Evolutionary conservation across 2,329 filamentous ascomycete genomes (phyloP), one percentile per base, ranked within the genome.

Genomic region (Xylariaceae sp.): DNA sequence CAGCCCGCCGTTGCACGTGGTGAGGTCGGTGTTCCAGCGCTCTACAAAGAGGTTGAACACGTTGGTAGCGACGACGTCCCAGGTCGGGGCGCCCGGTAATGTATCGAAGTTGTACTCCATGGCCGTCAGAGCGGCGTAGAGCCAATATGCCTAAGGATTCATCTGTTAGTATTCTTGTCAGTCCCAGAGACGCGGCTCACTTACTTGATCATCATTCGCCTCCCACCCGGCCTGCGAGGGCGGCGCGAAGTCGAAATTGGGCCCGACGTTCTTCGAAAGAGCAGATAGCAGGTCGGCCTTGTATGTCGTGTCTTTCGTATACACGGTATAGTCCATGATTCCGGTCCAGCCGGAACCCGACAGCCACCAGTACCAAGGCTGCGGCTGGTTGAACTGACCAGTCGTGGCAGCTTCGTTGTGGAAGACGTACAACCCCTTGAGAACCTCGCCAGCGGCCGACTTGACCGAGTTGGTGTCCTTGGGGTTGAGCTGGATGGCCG

Each of bases 121-220:
- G 1, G 81, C 81, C 2, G 73, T 74, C 71, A 84, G 77, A 10
- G 79, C 79, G 2, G 77, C 73, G 60, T 82, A 72, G 41, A 73
- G 79, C 81, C 81, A 85, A 66, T 80, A 79, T 13, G 58, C 58
- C 57, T 60, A 16, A 3, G 2, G 5, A 36, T 18, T 40, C 8
- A 34, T 29, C 15, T 42, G 55, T 59, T 29, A 59, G 49, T 2
- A 19, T 36, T 43, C 26, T 47, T 26, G 3, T 18, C 8, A 21
- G 10, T 26, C n/a, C 16, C 3, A 10, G 9, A 29, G 43, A 30
- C 19, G 15, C 21, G 34, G 13, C 6, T 49, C 8, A 34, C 55
- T 52, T 56, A 74, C 76, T 68, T 84, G 81, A 57, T 84, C 81
- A 58, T 84, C 81, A 62, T 84, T 85, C 46, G 79, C 80, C 37